Conservation (phyloP, 116 monocot species). For the Phalaenopsis hybrid region DNA sequence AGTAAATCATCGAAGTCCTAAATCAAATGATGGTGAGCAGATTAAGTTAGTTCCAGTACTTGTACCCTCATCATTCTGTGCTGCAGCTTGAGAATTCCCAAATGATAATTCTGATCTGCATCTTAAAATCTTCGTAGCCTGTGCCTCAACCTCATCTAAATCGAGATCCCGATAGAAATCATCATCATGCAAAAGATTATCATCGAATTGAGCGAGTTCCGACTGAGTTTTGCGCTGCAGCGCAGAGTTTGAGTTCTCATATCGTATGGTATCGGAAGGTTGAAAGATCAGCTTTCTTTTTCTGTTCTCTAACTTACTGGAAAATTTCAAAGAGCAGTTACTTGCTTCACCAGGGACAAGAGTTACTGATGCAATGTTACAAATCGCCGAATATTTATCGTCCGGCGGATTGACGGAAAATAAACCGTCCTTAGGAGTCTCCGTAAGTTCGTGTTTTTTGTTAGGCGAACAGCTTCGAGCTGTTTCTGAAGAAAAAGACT, state of each 20-base stretch:
- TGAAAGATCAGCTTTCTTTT: conserved; percentile 77
- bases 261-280: conserved; percentile 10
- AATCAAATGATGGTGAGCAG: conserved; percentile 66
- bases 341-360: conserved; percentile 9
- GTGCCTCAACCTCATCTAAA: conserved; percentile 87
- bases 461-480: conserved; percentile 33
- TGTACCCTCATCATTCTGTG: conserved; percentile 1
- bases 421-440: conserved; percentile 24
- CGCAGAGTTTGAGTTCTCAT: conserved; percentile 3
- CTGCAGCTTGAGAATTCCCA: not conserved
- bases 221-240: not conserved
- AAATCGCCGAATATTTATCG: conserved; percentile 18
- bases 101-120: conserved; percentile 19
- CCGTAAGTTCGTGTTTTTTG: conserved; percentile 15
- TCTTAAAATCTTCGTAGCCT: conserved; percentile 56
- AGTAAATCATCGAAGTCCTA: conserved; percentile 39
- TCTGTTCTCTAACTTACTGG: conserved; percentile 38
- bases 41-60: not conserved
- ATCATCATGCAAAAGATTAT: conserved; percentile 27
- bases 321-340: conserved; percentile 12
- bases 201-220: not conserved
- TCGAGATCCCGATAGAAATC: conserved; percentile 73
- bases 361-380: conserved; percentile 8
- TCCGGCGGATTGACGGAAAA: conserved; percentile 7
- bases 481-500: conserved; percentile 32